A percentile compares a stretch with the other conserved stretches of the same genome.
Evolutionary conservation across 2,329 filamentous ascomycete genomes (phyloP).

Genomic region (Cordyceps fumosorosea): DNA sequence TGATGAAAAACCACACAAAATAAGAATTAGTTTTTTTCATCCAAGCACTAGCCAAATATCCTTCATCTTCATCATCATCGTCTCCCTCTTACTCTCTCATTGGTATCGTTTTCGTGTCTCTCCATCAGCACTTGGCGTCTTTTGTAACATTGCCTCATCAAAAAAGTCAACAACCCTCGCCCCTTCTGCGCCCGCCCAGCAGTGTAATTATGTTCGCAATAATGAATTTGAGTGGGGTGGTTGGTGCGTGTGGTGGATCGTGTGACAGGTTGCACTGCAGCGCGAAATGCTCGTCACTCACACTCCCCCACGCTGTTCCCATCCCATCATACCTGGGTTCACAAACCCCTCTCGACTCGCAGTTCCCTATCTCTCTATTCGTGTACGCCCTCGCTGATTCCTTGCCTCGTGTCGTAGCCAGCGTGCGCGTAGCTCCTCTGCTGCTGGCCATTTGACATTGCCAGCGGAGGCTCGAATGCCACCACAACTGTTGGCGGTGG

Average conservation of each 20-base stretch:
- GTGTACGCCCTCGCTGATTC: neutral
- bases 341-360: too few species aligned
- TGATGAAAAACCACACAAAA: neutral
- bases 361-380: neutral
- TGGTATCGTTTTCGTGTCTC: neutral
- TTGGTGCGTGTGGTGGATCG: constrained; percentile 4
- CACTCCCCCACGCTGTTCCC: neutral
- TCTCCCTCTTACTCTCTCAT: neutral
- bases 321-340: neutral
- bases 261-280: constrained; percentile 7
- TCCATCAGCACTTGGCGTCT: neutral
- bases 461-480: neutral
- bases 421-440: neutral
- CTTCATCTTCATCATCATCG: neutral
- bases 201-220: neutral
- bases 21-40: neutral
- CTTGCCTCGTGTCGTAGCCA: neutral
- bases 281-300: neutral
- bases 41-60: neutral
- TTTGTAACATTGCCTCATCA: constrained; percentile 8
- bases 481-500: neutral
- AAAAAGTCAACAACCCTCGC: neutral
- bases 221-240: neutral
- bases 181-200: neutral
- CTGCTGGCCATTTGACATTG: neutral